phyloP scores from a whole-genome alignment of 306 rosid genomes.

The Crataegus laevigata region DNA sequence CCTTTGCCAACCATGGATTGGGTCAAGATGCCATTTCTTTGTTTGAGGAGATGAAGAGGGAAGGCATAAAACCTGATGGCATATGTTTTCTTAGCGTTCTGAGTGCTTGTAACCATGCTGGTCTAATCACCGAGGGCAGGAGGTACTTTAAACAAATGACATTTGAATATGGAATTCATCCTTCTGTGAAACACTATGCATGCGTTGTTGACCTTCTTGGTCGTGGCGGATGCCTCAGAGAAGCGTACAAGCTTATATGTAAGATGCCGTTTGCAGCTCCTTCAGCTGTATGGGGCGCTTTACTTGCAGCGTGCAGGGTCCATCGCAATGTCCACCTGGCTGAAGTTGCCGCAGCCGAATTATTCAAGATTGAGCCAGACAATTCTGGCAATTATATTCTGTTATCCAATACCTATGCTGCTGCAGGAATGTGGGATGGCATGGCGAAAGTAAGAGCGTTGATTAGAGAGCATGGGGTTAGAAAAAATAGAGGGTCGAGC shows the following conservation, averaged over 20 bases:
- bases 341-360: neutral
- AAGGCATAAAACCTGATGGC: neutral
- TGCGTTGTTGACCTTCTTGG: conserved; percentile 9
- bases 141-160: conserved; percentile 2
- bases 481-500: conserved; percentile 11
- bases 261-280: conserved; percentile 6
- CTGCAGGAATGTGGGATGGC: conserved; percentile 13
- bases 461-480: neutral
- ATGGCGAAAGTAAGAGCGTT: neutral
- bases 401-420: conserved; percentile 10
- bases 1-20: conserved; percentile 5
- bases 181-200: conserved; percentile 1
- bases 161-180: neutral
- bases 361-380: conserved; percentile 4
- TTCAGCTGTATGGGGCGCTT: conserved; percentile 11
- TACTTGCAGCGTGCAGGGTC: conserved; percentile 6
- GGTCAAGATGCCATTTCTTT: conserved; percentile 7
- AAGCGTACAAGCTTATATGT: neutral
- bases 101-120: conserved; percentile 8
- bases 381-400: conserved; percentile 11
- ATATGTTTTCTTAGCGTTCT: neutral
- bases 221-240: neutral
- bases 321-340: conserved; percentile 8
- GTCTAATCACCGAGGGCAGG: conserved; percentile 1
- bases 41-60: conserved; percentile 3